Percentiles rank a stretch among this genome's conserved stretches.
phyloP scores from a whole-genome alignment of 2,329 filamentous ascomycete genomes.

The Acrocalymma vagum region DNA sequence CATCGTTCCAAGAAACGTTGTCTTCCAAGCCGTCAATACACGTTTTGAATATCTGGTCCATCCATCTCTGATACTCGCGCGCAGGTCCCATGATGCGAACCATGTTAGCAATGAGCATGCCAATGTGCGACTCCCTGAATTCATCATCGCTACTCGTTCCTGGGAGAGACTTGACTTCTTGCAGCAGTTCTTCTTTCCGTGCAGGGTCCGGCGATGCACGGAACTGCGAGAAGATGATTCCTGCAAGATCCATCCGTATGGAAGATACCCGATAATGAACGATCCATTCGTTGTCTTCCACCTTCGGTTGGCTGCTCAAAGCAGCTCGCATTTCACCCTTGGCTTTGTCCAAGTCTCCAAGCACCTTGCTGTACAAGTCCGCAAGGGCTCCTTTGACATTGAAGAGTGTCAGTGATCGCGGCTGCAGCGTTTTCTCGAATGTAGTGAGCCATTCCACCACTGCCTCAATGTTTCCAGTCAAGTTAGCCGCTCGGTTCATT shows the following conservation, averaged over 20 bases:
- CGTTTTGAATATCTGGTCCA: slow-evolving; percentile 17
- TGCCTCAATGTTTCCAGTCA: slow-evolving; percentile 5
- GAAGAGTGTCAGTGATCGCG: not conserved
- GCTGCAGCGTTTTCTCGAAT: slow-evolving; percentile 5
- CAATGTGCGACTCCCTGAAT: slow-evolving; percentile 13
- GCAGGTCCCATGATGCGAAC: slow-evolving; percentile 20
- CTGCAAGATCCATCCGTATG: slow-evolving; percentile 13
- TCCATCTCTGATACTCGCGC: slow-evolving; percentile 17
- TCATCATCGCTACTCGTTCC: slow-evolving; percentile 4
- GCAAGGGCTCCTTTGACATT: slow-evolving; percentile 7
- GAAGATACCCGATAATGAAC: slow-evolving; percentile 3
- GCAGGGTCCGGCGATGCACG: slow-evolving; percentile 5
- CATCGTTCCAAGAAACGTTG: slow-evolving; percentile 20
- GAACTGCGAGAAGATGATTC: slow-evolving; percentile 18
- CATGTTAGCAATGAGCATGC: slow-evolving; percentile 19
- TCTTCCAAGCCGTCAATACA: slow-evolving; percentile 21
- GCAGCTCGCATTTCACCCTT: slow-evolving; percentile 6
- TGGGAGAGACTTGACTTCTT: slow-evolving; percentile 11
- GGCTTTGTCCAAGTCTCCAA: slow-evolving; percentile 12
- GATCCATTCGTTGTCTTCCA: slow-evolving; percentile 5
- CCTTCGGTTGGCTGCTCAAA: slow-evolving; percentile 4
- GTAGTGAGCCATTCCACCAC: slow-evolving; percentile 9
- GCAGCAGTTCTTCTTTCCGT: slow-evolving; percentile 11
- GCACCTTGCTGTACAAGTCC: slow-evolving; percentile 7
- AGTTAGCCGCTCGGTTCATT: slow-evolving; percentile 10